Base-by-base conservation (phyloP, 495 filamentous ascomycete genomes). In the Penicillium dipodomyicola region DNA sequence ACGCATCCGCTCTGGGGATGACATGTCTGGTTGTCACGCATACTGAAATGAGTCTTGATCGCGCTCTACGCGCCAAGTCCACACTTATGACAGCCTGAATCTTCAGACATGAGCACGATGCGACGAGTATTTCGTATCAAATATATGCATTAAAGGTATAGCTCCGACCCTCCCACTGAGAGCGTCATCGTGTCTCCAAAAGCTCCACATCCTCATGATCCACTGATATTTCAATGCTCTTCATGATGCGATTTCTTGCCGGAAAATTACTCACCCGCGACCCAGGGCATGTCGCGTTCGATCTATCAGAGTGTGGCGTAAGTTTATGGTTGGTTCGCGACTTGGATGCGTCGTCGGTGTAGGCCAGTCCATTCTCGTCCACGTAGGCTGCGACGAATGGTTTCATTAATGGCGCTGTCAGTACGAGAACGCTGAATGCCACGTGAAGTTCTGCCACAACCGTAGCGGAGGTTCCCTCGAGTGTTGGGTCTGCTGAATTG, bases 311-410 rank as follows among this genome's bases (percentile, higher is more conserved):
- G n/a, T 17, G 14, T 10, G 23, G 22, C 15, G 51, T 19, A 30
- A 50, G 22, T 14, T 54, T 30, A 0, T 30, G 14, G 12, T 42
- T 35, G 37, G 22, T 56, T 29, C 40, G 25, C n/a, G 52, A 40
- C 11, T 54, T 51, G 9, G 57, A 52, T 4, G 49, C 42, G 11
- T 57, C 49, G 19, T 65, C 58, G 14, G 62, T 70, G 20, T 67
- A 70, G 5, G 67, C 63, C 1, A 70, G 17, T 11, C 73, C 74
- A n/a, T 68, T 33, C 12, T 65, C 60, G 14, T 67, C 60, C 27
- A 67, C 64, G 22, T 66, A 70, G 14, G 74, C 72, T 0, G 70
- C 66, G 32, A 77, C 65, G 39, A 78, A 76, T 10, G 71, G 67
- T 41, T 72, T 74, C 17, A 80, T 52, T 0, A 67, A 61, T 5